These are phyloP conservation scores for Clitopilus passeckerianus DNA, from an alignment of 768 basidiomycete species.

Conservation along the genomic window DNA sequence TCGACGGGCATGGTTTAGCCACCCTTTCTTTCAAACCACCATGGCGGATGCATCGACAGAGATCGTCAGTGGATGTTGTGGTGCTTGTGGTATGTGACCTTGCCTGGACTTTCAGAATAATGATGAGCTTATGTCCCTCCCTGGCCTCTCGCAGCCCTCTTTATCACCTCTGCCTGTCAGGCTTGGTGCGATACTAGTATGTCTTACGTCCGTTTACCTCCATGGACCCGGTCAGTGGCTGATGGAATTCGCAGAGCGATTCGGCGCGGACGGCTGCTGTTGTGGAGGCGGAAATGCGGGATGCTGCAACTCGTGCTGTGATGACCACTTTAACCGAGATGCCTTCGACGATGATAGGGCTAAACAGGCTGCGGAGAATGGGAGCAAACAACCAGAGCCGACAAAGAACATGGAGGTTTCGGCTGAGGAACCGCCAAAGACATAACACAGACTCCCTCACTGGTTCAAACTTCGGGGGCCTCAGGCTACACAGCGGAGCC, in stretches of 20 bases:
- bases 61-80: neutral
- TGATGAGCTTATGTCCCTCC: neutral
- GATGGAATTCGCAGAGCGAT: slow-evolving; percentile 15
- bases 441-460: slow-evolving; percentile 3
- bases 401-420: slow-evolving; percentile 18
- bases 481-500: no score
- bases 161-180: slow-evolving; percentile 8
- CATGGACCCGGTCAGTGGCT: neutral
- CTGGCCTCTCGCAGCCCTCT: slow-evolving; percentile 9
- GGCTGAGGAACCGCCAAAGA: slow-evolving; percentile 4
- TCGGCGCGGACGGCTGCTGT: slow-evolving; percentile 27
- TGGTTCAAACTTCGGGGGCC: no score
- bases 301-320: slow-evolving; percentile 42
- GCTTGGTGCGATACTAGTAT: slow-evolving; percentile 23
- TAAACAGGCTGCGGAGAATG: neutral
- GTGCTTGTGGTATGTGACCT: neutral
- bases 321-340: slow-evolving; percentile 40
- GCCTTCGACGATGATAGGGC: slow-evolving; percentile 23
- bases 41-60: neutral
- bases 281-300: slow-evolving; percentile 23
- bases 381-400: slow-evolving; percentile 17
- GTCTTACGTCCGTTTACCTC: neutral
- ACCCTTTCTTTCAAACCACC: neutral
- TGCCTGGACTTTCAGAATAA: neutral
- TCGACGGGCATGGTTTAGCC: no score